Evolutionary conservation across 352 stramenopile genomes (phyloP).

Genomic region (Phytopythium aichiense): DNA sequence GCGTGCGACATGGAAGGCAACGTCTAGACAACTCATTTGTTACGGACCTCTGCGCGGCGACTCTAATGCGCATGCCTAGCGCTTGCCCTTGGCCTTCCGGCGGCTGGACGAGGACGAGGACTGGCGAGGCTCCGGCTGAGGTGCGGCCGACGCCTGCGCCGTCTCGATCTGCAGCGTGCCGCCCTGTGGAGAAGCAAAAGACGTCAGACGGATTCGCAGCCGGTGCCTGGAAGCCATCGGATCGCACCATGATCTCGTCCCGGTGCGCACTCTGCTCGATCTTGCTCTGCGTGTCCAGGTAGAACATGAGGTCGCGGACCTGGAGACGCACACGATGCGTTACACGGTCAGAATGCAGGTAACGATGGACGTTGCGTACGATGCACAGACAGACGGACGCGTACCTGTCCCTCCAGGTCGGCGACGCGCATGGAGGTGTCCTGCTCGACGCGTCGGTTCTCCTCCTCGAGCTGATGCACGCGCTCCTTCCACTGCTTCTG

Average conservation of each 20-base stretch:
- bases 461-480: conserved; percentile 60
- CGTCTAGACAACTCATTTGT: neutral
- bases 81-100: conserved; percentile 18
- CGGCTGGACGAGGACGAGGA: neutral
- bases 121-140: neutral
- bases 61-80: conserved; percentile 9
- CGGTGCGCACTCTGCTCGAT: conserved; percentile 74
- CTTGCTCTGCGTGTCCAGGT: conserved; percentile 85
- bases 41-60: neutral
- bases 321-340: conserved; percentile 17
- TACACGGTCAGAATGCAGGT: too few species aligned
- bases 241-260: conserved; percentile 73
- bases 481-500: conserved; percentile 87
- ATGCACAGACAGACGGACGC: neutral
- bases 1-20: too few species aligned
- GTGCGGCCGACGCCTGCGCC: conserved; percentile 12
- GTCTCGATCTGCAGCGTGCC: conserved; percentile 74
- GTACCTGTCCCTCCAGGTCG: conserved; percentile 79
- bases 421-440: conserved; percentile 60
- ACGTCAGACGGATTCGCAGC: conserved; percentile 3
- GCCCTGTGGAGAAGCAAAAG: conserved; percentile 33
- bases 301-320: conserved; percentile 87
- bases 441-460: conserved; percentile 50
- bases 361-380: neutral
- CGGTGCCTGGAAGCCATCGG: neutral